Evolutionary conservation across 2,329 filamentous ascomycete species (phyloP).

Genomic region (Purpureocillium takamizusanense): DNA sequence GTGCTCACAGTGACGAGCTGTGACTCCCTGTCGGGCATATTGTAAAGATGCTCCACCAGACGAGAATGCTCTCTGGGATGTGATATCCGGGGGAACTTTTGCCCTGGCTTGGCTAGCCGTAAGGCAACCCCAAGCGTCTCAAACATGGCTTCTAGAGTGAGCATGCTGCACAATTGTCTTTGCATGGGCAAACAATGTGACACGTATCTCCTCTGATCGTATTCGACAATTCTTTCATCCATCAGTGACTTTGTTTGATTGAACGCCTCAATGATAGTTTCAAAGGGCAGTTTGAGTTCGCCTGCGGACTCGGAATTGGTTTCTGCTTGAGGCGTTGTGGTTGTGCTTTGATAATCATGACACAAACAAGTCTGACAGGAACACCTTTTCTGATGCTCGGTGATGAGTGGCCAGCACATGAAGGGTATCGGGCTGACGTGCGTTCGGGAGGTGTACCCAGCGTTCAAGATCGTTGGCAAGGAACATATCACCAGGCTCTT

Average conservation of each 20-base stretch:
- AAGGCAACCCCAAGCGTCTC: constrained; percentile 1
- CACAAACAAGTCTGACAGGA: constrained; percentile 1
- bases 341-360: background rate
- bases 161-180: background rate
- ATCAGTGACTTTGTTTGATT: background rate
- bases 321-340: background rate
- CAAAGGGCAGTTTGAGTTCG: background rate
- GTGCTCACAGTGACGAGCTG: constrained; percentile 3
- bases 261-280: background rate
- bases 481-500: background rate
- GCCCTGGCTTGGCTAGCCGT: background rate
- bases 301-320: background rate
- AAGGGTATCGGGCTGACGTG: background rate
- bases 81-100: background rate
- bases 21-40: constrained; percentile 4
- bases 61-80: background rate
- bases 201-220: background rate
- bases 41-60: constrained; percentile 2
- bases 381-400: background rate
- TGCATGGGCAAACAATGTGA: background rate
- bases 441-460: background rate
- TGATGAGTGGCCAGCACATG: constrained; percentile 1
- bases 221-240: background rate
- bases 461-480: background rate
- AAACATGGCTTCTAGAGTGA: constrained; percentile 2